Percentiles rank a stretch among this genome's conserved stretches.
These are phyloP conservation scores for Rutstroemia sp. DNA, from an alignment of 2,329 filamentous ascomycete species.

Conservation along the genomic window DNA sequence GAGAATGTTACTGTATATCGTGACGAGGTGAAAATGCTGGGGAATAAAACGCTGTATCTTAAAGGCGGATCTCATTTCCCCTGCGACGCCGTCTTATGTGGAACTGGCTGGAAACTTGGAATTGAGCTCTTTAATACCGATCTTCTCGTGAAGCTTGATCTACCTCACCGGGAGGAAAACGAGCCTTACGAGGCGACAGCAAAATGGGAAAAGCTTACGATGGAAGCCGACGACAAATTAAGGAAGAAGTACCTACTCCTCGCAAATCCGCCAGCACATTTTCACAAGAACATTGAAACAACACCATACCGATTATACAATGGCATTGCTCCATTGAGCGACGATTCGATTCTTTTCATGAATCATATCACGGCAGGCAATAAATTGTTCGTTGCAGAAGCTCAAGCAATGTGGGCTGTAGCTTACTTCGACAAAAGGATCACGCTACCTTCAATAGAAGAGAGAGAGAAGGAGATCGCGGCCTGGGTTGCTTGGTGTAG, in stretches of 20 bases:
- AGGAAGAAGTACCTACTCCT: slow-evolving; percentile 2
- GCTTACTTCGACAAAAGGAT: slow-evolving; percentile 9
- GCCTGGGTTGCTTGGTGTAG: slow-evolving; percentile 5
- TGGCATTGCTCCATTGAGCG: background rate
- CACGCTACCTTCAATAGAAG: background rate
- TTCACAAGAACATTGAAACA: background rate
- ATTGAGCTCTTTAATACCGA: slow-evolving; percentile 22
- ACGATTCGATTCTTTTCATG: slow-evolving; percentile 9
- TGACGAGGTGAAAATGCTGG: slow-evolving; percentile 15
- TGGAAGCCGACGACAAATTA: slow-evolving; percentile 6
- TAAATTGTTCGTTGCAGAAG: slow-evolving; percentile 4
- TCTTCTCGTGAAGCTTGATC: slow-evolving; percentile 17
- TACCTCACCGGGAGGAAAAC: slow-evolving; percentile 18
- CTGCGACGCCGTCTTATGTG: slow-evolving; percentile 23
- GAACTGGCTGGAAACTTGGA: slow-evolving; percentile 23
- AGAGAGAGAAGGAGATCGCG: slow-evolving; percentile 6
- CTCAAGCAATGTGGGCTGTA: slow-evolving; percentile 8
- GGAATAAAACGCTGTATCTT: slow-evolving; percentile 15
- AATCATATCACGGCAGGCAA: slow-evolving; percentile 2
- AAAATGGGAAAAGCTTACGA: slow-evolving; percentile 22
- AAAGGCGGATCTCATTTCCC: slow-evolving; percentile 14
- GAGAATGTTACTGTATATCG: background rate
- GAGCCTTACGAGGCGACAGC: slow-evolving; percentile 15
- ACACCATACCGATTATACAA: slow-evolving; percentile 10
- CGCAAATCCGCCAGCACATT: slow-evolving; percentile 7